phyloP scores from a whole-genome alignment of 148 eudicot genomes.

The Chenopodium album region DNA sequence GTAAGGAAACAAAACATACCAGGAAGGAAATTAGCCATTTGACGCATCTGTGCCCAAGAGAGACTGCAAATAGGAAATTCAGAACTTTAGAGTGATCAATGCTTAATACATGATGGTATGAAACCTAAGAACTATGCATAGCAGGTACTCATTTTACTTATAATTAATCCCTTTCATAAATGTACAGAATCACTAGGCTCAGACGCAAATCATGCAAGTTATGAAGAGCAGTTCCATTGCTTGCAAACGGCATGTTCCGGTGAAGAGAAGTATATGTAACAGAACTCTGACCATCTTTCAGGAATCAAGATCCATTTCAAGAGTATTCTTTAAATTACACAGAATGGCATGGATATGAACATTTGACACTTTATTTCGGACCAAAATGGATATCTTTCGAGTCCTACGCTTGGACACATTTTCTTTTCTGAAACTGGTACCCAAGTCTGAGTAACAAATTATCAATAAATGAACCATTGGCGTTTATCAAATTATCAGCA shows the following conservation, averaged over 20 bases:
- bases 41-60: slow-evolving; percentile 43
- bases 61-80: slow-evolving; percentile 27
- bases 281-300: background rate
- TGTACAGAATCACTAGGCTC: background rate
- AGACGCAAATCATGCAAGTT: background rate
- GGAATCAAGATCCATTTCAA: background rate
- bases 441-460: no score
- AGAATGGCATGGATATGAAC: background rate
- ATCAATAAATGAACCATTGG: background rate
- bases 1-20: slow-evolving; percentile 24
- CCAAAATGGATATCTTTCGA: background rate
- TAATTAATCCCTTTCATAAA: background rate
- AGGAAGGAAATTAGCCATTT: slow-evolving; percentile 34
- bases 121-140: background rate
- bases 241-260: background rate
- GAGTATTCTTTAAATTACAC: background rate
- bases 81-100: background rate
- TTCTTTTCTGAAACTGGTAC: background rate
- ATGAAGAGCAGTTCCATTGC: background rate
- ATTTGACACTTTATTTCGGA: background rate
- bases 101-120: background rate
- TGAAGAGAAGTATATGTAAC: background rate
- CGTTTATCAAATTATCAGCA: background rate
- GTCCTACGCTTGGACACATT: background rate
- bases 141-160: background rate